Evolutionary conservation across 805 yeast species (phyloP), one percentile per base, ranked within the genome.

Genomic region (Wickerhamiella alocasiicola): DNA sequence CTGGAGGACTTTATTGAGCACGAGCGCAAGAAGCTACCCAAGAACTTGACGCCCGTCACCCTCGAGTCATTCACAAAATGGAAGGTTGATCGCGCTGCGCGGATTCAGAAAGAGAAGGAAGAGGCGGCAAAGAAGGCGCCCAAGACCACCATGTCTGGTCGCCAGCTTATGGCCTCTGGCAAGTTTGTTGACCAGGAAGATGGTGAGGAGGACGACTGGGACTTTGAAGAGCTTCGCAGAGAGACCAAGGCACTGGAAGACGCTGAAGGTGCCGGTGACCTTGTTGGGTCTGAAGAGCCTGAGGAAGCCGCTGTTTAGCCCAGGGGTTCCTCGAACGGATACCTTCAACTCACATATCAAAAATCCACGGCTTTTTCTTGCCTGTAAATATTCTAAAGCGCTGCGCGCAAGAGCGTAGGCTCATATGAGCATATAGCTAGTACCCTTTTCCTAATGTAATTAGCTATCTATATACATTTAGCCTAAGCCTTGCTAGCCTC

Each of bases 1-100:
- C 68, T 91, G 54, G 99, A 91, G 62, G 98, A 93, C 47, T 91
- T 91, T 59, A 72, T 91, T 49, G 98, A 93, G 59, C 76, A 88
- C 44, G 98, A 87, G 63, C 78, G 96, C 64, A 79, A 74, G 47
- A 77, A 76, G 58, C 67, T 91, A 56, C 94, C 93, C 53, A 70
- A 68, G 59, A 70, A 68, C 25, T 54, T 58, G 40, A 88, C 96
- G 1, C 96, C 96, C 24, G 84, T 93, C 47, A 87, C 93, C 1
- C 64, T 74, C 19, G 85, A 79, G 44, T 60, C 87, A 12, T 91
- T 91, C 59, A 70, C 70, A 24, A 71, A 71, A 54, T 91, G 98
- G 97, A 85, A 87, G 63, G 57, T 63, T 49, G 72, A 74, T 46
- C 85, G 84, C 51, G 63, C 64, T 45, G 71, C 71, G 44, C 71